phyloP scores from a whole-genome alignment of 352 stramenopile species.

The Phytophthora hibernalis region DNA sequence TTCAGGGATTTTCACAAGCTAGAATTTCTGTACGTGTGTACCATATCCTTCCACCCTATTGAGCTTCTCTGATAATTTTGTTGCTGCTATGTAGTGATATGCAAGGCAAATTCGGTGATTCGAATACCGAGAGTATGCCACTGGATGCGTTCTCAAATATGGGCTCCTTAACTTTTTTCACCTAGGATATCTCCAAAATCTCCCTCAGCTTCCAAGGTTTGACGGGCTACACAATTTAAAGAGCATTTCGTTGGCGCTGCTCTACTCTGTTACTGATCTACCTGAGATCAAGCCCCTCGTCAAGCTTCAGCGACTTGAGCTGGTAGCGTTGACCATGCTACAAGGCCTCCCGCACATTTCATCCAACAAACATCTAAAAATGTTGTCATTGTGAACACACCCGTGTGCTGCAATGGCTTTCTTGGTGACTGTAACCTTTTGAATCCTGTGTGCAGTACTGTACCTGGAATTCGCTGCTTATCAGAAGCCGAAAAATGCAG shows the following conservation, averaged over 20 bases:
- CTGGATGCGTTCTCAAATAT: conserved; percentile 22
- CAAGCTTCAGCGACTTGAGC: conserved; percentile 13
- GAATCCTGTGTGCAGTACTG: neutral
- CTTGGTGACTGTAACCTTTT: conserved; percentile 16
- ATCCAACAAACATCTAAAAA: neutral
- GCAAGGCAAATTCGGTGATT: conserved; percentile 15
- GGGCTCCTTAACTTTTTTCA: conserved; percentile 36
- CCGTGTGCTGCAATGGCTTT: conserved; percentile 35
- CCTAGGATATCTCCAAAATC: conserved; percentile 22
- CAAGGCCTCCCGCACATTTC: conserved; percentile 16
- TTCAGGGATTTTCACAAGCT: conserved; percentile 24
- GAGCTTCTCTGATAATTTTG: neutral
- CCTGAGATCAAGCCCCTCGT: conserved; percentile 21
- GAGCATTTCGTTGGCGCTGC: conserved; percentile 25
- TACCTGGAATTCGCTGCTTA: neutral
- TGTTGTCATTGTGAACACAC: conserved; percentile 4
- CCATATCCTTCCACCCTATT: neutral
- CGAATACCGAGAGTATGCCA: conserved; percentile 7
- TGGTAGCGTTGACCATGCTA: conserved; percentile 1
- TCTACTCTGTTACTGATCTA: conserved; percentile 4
- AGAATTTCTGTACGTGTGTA: conserved; percentile 36
- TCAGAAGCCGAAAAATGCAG: neutral
- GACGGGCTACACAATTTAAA: conserved; percentile 28
- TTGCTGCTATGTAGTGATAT: conserved; percentile 23
- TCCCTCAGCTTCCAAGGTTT: conserved; percentile 28